phyloP scores from a whole-genome alignment of 108 stramenopile species.

The Pseudonitzschia pungens region DNA sequence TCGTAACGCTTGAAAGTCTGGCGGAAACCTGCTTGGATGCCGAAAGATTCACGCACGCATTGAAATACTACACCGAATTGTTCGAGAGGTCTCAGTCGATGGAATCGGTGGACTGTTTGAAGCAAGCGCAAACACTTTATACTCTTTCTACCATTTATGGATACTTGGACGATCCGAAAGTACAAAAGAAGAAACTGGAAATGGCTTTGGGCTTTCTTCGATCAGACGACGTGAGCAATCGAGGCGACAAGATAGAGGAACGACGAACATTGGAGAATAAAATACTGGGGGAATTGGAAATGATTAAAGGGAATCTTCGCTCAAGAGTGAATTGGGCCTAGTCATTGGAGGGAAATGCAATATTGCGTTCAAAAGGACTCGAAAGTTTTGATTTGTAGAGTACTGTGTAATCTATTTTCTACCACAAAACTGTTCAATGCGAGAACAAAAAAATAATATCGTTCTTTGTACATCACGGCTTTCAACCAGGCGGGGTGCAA shows the following conservation, averaged over 20 bases:
- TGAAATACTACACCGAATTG: constrained; percentile 38
- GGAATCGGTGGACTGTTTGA: constrained; percentile 7
- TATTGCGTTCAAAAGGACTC: neutral
- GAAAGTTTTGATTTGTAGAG: no score
- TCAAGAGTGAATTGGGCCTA: neutral
- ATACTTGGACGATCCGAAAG: constrained; percentile 32
- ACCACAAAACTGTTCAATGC: no score
- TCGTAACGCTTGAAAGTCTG: constrained; percentile 50
- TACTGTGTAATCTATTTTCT: no score
- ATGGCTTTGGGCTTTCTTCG: constrained; percentile 30
- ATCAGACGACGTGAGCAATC: constrained; percentile 1
- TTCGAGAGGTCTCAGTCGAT: constrained; percentile 33
- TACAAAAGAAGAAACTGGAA: constrained; percentile 35
- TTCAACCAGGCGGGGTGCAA: no score
- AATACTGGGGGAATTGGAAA: constrained; percentile 7
- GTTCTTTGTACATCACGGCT: no score
- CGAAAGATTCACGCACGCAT: constrained; percentile 26
- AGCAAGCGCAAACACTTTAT: constrained; percentile 42
- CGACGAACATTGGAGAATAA: neutral
- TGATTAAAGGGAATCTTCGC: constrained; percentile 9
- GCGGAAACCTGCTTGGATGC: constrained; percentile 35
- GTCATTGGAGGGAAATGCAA: neutral
- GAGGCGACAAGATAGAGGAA: neutral
- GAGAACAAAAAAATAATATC: no score
- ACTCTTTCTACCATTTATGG: constrained; percentile 41